Percentiles rank a stretch among this genome's conserved stretches.
These are phyloP conservation scores for Bryoerythrophyllum caledonicum DNA, from an alignment of 225 moss, liverwort and hornwort species.

Conservation along the genomic window DNA sequence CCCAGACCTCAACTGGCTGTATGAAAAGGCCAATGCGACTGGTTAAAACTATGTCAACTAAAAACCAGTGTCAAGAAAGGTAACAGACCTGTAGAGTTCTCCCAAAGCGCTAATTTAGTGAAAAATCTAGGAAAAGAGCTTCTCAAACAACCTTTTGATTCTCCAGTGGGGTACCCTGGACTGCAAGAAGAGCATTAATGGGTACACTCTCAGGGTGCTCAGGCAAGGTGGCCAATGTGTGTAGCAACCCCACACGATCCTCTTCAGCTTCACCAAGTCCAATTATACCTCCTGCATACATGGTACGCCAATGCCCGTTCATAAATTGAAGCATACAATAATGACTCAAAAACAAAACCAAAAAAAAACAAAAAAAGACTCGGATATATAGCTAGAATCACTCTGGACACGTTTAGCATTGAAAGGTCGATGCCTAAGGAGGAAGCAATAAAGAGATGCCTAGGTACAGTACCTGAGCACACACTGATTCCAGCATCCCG, in stretches of 20 bases:
- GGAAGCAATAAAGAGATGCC: not conserved
- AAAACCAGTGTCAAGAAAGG: constrained; percentile 3
- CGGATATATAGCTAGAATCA: not conserved
- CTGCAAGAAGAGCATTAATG: constrained; percentile 92
- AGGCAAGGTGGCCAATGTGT: constrained; percentile 92
- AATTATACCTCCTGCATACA: constrained; percentile 85
- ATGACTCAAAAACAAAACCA: not conserved
- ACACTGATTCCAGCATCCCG: constrained; percentile 96
- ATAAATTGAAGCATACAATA: not conserved
- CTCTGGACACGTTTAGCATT: not conserved
- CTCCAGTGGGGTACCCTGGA: constrained; percentile 90
- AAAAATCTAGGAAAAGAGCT: not conserved
- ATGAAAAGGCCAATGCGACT: constrained; percentile 19
- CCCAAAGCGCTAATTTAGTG: constrained; percentile 13
- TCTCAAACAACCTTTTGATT: constrained; percentile 65
- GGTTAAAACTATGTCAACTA: constrained; percentile 12
- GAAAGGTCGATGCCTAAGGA: not conserved
- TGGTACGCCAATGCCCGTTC: constrained; percentile 17
- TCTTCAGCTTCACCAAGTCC: constrained; percentile 95
- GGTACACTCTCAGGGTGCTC: constrained; percentile 99
- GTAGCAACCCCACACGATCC: constrained; percentile 91
- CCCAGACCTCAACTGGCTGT: constrained; percentile 95
- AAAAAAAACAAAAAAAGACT: not conserved
- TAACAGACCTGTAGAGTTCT: not conserved
- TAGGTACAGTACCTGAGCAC: constrained; percentile 75